Conservation (phyloP, 169 alveolate species). For the Plasmodium blacklocki region DNA sequence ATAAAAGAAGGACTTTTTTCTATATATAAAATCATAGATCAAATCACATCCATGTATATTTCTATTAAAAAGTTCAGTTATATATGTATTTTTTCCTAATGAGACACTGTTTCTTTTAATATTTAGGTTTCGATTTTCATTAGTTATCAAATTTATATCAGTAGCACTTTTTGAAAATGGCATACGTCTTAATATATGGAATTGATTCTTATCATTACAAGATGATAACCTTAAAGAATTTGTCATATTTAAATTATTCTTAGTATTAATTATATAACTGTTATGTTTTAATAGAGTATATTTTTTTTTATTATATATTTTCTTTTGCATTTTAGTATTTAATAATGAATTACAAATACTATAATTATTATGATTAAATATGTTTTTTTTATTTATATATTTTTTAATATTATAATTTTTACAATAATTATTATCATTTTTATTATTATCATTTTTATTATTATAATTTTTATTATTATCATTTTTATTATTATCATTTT, state of each 20-base stretch:
- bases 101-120: not conserved
- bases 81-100: not conserved
- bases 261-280: too few species aligned
- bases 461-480: too few species aligned
- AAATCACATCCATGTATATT: conserved; percentile 41
- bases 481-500: too few species aligned
- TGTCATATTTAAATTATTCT: not conserved
- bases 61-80: not conserved
- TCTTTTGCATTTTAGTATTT: not conserved
- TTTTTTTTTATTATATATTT: not conserved
- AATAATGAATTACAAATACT: too few species aligned
- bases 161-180: not conserved
- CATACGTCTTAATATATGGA: not conserved
- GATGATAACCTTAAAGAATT: not conserved
- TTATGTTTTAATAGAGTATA: not conserved
- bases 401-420: too few species aligned
- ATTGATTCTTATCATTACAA: not conserved
- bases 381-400: too few species aligned
- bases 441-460: too few species aligned
- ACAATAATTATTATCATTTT: too few species aligned
- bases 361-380: too few species aligned
- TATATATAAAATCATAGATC: conserved; percentile 36
- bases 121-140: not conserved
- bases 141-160: too few species aligned
- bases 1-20: conserved; percentile 18